These are phyloP conservation scores for Salix udensis DNA, from an alignment of 345 rosid species.

Conservation along the genomic window DNA sequence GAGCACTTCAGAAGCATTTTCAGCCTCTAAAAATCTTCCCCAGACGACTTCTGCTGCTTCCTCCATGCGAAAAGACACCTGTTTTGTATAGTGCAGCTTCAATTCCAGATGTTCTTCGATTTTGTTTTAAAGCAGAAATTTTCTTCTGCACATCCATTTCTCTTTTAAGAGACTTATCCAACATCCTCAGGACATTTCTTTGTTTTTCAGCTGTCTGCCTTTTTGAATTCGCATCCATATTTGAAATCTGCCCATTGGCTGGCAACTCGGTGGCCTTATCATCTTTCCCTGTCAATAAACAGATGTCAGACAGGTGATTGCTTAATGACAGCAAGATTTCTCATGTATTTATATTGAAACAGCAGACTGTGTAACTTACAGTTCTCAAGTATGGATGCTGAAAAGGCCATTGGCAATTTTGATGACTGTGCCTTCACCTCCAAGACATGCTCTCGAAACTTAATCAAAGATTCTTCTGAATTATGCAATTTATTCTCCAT, in stretches of 20 bases:
- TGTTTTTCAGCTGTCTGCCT: slow-evolving; percentile 52
- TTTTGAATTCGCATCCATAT: slow-evolving; percentile 34
- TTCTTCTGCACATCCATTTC: slow-evolving; percentile 79
- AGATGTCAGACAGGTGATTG: slow-evolving; percentile 7
- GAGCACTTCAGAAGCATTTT: slow-evolving; percentile 75
- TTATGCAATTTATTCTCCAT: slow-evolving; percentile 58
- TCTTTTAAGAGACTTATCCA: slow-evolving; percentile 73
- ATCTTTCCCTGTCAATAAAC: slow-evolving; percentile 47
- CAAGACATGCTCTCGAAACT: slow-evolving; percentile 49
- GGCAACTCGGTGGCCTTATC: slow-evolving; percentile 37
- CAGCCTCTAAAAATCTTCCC: slow-evolving; percentile 95
- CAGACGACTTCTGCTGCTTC: slow-evolving; percentile 91
- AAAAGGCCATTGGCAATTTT: slow-evolving; percentile 53
- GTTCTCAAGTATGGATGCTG: slow-evolving; percentile 49
- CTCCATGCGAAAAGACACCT: slow-evolving; percentile 83
- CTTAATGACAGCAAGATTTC: slow-evolving; percentile 9
- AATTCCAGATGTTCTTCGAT: slow-evolving; percentile 72
- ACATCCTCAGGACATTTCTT: slow-evolving; percentile 56
- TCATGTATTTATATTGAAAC: neutral
- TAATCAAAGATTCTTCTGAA: slow-evolving; percentile 58
- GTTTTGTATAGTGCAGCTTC: slow-evolving; percentile 73
- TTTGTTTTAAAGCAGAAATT: slow-evolving; percentile 47
- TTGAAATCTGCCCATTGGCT: slow-evolving; percentile 32
- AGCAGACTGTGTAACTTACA: slow-evolving; percentile 37
- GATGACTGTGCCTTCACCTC: slow-evolving; percentile 68